These are phyloP conservation scores for Pichia norvegensis DNA, from an alignment of 1,139 yeast genomes.

Conservation along the genomic window DNA sequence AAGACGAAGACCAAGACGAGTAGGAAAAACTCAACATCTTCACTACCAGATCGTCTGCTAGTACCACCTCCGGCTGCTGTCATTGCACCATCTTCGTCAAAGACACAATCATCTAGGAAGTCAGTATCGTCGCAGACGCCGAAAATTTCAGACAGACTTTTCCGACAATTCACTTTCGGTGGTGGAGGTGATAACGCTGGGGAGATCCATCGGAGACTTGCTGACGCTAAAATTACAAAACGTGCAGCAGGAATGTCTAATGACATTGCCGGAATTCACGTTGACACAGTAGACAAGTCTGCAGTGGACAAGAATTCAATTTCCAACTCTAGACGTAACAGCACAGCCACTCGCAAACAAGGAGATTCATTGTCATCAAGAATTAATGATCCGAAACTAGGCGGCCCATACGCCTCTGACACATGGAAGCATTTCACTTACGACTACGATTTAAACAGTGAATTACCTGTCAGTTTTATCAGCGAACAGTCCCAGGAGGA, in stretches of 20 bases:
- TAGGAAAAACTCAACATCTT: neutral
- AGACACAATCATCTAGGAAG: neutral
- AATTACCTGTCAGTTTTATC: slow-evolving; percentile 17
- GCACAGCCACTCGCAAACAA: neutral
- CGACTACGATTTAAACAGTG: slow-evolving; percentile 17
- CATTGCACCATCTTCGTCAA: neutral
- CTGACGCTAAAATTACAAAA: slow-evolving; percentile 32
- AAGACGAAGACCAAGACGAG: neutral
- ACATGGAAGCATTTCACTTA: slow-evolving; percentile 17
- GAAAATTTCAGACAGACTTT: slow-evolving; percentile 9
- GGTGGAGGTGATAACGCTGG: slow-evolving; percentile 23
- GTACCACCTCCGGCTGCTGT: neutral
- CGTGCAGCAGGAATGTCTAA: slow-evolving; percentile 36
- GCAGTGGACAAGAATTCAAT: slow-evolving; percentile 1
- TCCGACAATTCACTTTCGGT: slow-evolving; percentile 24
- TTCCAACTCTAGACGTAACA: slow-evolving; percentile 1
- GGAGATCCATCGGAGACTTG: slow-evolving; percentile 29
- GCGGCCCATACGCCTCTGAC: slow-evolving; percentile 11
- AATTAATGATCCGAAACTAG: slow-evolving; percentile 4
- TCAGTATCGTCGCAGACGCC: neutral
- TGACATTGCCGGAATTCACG: slow-evolving; percentile 36
- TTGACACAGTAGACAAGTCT: slow-evolving; percentile 11
- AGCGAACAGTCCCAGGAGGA: slow-evolving; percentile 10
- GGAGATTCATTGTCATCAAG: neutral
- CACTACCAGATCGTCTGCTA: neutral